Evolutionary conservation across 2,329 filamentous ascomycete genomes (phyloP), one percentile per base, ranked within the genome.

Genomic region (Eutypella sp.): DNA sequence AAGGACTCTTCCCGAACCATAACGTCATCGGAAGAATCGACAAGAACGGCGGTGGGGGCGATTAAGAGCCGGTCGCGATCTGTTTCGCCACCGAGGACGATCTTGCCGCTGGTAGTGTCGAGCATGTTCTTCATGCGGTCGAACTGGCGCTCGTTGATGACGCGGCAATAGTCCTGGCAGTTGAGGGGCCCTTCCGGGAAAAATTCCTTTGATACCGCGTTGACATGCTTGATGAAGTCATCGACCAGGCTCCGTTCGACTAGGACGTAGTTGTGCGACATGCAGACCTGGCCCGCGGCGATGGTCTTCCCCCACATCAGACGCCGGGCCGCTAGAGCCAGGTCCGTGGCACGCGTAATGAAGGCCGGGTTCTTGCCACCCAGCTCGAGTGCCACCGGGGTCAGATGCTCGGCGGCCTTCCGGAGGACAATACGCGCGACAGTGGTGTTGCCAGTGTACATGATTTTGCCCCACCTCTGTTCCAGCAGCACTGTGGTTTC

Each of bases 381-480:
- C 40, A 99, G 81, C 73, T 99, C 93, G 40, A 97, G 81, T 9
- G 84, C 80, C 19, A 95, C 84, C 0, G 93, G 93, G 0, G 93
- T 97, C 50, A 96, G 76, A 31, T 89, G 85, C 62, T 89, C 82
- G 49, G 93, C 92, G 0, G 92, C 93, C 65, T 95, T 96, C 66
- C 91, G 84, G 40, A 89, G 81, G 44, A 97, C 84, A 59, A 97
- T 91, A 62, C 85, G 89, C 60, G 88, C 93, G 16, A 96, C 89
- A 23, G 64, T 71, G 43, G 78, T 77, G 58, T 82, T 84, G 45
- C 93, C 93, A 1, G 93, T 99, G 72, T 96, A 99, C 74, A 93
- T 91, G 60, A 99, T 95, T 78, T 96, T 97, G 71, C 95, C 91
- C 85, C 91, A 99, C 67, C 92, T 92, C 71, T 90, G 81, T 47